phyloP scores from a whole-genome alignment of 441 rosid genomes.

The Brassica balearica region DNA sequence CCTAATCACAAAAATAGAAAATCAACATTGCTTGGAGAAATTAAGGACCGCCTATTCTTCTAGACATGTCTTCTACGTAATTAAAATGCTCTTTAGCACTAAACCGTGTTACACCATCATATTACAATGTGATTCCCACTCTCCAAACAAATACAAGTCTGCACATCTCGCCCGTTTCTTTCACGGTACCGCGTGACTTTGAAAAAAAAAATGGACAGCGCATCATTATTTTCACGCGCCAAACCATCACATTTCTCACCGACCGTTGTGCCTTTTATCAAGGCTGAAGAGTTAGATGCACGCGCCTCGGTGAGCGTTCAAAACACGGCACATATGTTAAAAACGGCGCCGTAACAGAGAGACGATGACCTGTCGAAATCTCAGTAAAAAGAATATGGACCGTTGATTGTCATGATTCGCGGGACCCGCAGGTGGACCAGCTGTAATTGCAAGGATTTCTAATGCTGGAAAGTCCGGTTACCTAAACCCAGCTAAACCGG shows the following conservation, averaged over 20 bases:
- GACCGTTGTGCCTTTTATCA: conserved; percentile 28
- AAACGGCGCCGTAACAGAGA: conserved; percentile 38
- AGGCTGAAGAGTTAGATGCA: conserved; percentile 1
- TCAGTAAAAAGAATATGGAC: not conserved
- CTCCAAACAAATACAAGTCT: too few relatives aligned
- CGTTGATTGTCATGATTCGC: conserved; percentile 21
- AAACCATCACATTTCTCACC: not conserved
- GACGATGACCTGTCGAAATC: conserved; percentile 32
- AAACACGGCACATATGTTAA: not conserved
- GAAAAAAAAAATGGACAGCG: not conserved
- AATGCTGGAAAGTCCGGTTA: conserved; percentile 24
- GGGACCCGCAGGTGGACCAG: conserved; percentile 33
- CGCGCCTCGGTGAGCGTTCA: conserved; percentile 11
- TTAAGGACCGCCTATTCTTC: too few relatives aligned
- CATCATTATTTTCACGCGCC: conserved; percentile 29
- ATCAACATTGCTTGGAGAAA: too few relatives aligned
- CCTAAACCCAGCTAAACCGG: conserved; percentile 10
- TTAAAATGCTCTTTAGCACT: too few relatives aligned
- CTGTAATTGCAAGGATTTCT: conserved; percentile 11
- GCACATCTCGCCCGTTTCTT: conserved; percentile 22
- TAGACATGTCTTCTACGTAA: too few relatives aligned
- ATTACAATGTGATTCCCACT: too few relatives aligned
- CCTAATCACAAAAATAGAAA: too few relatives aligned
- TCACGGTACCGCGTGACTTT: conserved; percentile 39
- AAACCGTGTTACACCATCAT: too few relatives aligned